phyloP scores from a whole-genome alignment of 768 basidiomycete genomes.

The Naganishia vishniacii region DNA sequence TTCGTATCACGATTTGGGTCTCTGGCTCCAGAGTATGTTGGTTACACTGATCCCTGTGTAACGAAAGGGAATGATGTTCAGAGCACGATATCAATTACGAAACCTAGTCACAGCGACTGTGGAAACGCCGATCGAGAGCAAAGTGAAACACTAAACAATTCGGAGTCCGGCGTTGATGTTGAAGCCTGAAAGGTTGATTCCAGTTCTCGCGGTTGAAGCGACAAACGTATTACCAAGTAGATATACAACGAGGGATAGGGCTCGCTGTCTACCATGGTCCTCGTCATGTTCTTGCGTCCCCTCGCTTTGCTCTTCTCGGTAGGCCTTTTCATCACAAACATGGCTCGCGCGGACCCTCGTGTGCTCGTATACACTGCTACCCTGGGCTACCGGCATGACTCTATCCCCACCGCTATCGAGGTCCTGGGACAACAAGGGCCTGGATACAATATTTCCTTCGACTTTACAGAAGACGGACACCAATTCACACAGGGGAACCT shows the following conservation, averaged over 20 bases:
- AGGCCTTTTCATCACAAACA: not conserved
- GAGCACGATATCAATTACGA: too few species aligned
- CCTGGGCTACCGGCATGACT: conserved; percentile 63
- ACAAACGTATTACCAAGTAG: too few species aligned
- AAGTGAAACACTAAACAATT: conserved; percentile 9
- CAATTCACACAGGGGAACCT: conserved; percentile 59
- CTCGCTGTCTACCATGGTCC: too few species aligned
- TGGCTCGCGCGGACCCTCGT: conserved; percentile 14
- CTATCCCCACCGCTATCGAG: conserved; percentile 65
- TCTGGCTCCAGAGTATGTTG: too few species aligned
- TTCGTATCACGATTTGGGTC: too few species aligned
- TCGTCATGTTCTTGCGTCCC: not conserved
- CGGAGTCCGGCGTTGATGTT: conserved; percentile 12
- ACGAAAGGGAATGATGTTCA: too few species aligned
- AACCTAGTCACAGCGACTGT: too few species aligned
- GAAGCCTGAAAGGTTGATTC: not conserved
- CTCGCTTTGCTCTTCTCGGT: not conserved
- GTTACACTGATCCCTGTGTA: too few species aligned
- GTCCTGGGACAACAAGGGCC: conserved; percentile 54
- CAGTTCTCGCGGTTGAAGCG: not conserved
- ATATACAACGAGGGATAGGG: too few species aligned
- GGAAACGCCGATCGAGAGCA: conserved; percentile 4
- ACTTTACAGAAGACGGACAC: conserved; percentile 60
- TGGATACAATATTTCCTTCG: conserved; percentile 57
- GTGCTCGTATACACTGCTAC: conserved; percentile 64